Evolutionary conservation across 306 rosid genomes (phyloP), one percentile per base, ranked within the genome.

Genomic region (Medicago ruthenica): DNA sequence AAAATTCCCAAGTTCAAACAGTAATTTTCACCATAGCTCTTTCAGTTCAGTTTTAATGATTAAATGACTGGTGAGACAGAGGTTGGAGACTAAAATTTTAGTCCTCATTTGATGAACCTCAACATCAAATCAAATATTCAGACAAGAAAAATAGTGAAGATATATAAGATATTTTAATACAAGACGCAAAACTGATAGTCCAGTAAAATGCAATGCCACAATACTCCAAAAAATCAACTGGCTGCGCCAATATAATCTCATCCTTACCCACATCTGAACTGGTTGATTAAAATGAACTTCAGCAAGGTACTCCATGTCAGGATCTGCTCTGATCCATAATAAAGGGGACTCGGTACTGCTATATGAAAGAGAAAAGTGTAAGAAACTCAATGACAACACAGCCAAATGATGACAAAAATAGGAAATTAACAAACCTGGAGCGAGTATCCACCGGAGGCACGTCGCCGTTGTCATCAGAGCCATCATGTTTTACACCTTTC

Each of bases 191-290:
- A 34, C 65, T 61, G 50, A 70, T 51, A 63, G 31, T 11, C 58
- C 37, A 70, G 54, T 44, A 31, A 72, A 71, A 74, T 48, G 44
- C 58, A 59, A 58, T 66, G 27, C 13, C 15, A 59, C 48, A 70
- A 53, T 20, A 74, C 22, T n/a, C 4, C 4, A 20, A 79, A 60
- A 60, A 65, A 85, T 75, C 34, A 41, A 75, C 40, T 53, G 67
- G 67, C 37, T 5, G 73, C 16, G 18, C 27, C 55, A 67, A 57
- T 20, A 34, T 15, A 54, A 73, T 67, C 37, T 81, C 57, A 79
- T 85, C 78, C 99, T 87, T 95, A 95, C 99, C 99, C 97, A 95
- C 99, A 95, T 95, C 93, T 95, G 99, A 75, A 95, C 76, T 55
- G 99, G 99, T 81, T 95, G 97, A 83, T 84, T 88, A 82, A 95